Evolutionary conservation across 805 yeast species (phyloP), one percentile per base, ranked within the genome.

Genomic region (Candida coleopterorum): DNA sequence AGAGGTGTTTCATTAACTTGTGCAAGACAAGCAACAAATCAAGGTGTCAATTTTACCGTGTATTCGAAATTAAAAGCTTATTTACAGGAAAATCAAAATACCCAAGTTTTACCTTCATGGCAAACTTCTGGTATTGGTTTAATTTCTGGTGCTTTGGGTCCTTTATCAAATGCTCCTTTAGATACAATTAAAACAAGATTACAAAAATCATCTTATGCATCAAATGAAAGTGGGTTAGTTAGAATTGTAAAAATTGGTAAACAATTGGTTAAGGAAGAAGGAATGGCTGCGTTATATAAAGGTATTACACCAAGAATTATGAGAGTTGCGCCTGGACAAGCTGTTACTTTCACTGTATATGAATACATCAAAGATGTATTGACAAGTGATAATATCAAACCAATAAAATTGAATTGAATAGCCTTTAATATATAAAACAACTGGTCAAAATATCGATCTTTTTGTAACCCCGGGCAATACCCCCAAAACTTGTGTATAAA

Each of bases 291-390:
- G 12, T 61, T 57, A 35, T 57, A 57, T 43, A 57, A 57, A 38
- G 98, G 98, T 68, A 90, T 90, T 57, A 88, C 97, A 17, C 98
- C 98, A 50, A 82, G 98, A 70, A 90, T 90, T 50, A 89, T 90
- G 95, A 83, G 98, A 68, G 98, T 90, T 35, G 98, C 98, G 9
- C 97, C 98, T 17, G 98, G 98, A 44, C 98, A 90, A 68, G 97
- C 97, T 38, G 97, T 90, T 39, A 93, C 97, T 12, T 90, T 90
- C 68, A 93, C 97, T 6, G 96, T 93, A 29, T 90, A 90, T 63
- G 98, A 90, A 68, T 82, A 72, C 56, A 84, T 87, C 58, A 83
- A 88, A 62, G 76, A 72, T 16, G 67, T 71, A 34, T 72, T 89
- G 58, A 55, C 41, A 26, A 68, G 69, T 34, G 58, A 55, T 35